Percentiles rank a stretch among this genome's conserved stretches.
These are phyloP conservation scores for Pseudozyma hubeiensis DNA, from an alignment of 1,284 basidiomycete species.

Conservation along the genomic window DNA sequence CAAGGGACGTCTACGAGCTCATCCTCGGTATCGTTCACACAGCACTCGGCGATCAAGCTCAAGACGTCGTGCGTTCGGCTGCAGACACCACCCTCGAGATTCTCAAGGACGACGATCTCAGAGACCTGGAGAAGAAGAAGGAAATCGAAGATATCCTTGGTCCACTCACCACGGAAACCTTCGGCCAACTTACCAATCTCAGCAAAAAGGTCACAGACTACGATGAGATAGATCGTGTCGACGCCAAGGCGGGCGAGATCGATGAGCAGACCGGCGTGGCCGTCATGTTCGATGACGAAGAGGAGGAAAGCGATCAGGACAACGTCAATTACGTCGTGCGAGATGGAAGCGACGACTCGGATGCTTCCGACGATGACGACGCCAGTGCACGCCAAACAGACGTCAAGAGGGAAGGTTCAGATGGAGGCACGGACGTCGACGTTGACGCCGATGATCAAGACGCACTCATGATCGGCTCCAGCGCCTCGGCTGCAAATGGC, in stretches of 20 bases:
- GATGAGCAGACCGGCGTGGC: slow-evolving; percentile 75
- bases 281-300: slow-evolving; percentile 71
- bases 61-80: slow-evolving; percentile 93
- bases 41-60: slow-evolving; percentile 88
- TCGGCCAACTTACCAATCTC: slow-evolving; percentile 86
- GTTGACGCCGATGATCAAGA: slow-evolving; percentile 79
- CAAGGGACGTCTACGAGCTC: slow-evolving; percentile 92
- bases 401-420: slow-evolving; percentile 70
- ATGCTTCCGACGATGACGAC: slow-evolving; percentile 74
- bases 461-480: slow-evolving; percentile 59
- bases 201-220: slow-evolving; percentile 98
- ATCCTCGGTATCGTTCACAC: slow-evolving; percentile 79
- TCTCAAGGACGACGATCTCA: slow-evolving; percentile 88
- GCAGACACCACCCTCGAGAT: slow-evolving; percentile 90
- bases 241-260: slow-evolving; percentile 80
- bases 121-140: slow-evolving; percentile 98
- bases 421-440: slow-evolving; percentile 78
- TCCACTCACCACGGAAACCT: slow-evolving; percentile 78
- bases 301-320: slow-evolving; percentile 85
- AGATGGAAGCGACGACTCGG: slow-evolving; percentile 77
- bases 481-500: slow-evolving; percentile 66
- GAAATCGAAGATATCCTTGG: slow-evolving; percentile 88
- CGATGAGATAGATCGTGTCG: slow-evolving; percentile 74
- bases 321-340: slow-evolving; percentile 87
- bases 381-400: slow-evolving; percentile 69